Evolutionary conservation across 495 filamentous ascomycete species (phyloP).

Genomic region (Bacidia rubella): DNA sequence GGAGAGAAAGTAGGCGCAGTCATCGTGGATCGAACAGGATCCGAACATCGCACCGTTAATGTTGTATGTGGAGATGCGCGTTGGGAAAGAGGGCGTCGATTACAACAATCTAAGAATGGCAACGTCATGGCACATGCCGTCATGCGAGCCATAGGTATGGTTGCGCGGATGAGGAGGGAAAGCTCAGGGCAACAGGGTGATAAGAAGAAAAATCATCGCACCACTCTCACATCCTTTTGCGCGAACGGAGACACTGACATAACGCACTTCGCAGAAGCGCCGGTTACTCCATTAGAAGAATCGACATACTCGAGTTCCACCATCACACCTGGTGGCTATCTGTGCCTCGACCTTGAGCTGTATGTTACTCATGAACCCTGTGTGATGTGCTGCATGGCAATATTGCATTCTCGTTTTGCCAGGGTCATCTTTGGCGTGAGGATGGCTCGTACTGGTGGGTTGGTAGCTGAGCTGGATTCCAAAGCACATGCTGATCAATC

Average conservation of each 20-base stretch:
- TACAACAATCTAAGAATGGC: conserved; percentile 23
- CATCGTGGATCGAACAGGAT: conserved; percentile 45
- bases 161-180: conserved; percentile 45
- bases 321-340: conserved; percentile 55
- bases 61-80: conserved; percentile 69
- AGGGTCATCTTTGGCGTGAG: conserved; percentile 58
- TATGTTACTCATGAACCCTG: conserved; percentile 93
- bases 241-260: too few relatives aligned
- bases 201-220: too few relatives aligned
- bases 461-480: conserved; percentile 25
- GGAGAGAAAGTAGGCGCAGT: conserved; percentile 69
- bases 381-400: conserved; percentile 90
- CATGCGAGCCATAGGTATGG: conserved; percentile 77
- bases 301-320: conserved; percentile 18
- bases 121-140: conserved; percentile 72
- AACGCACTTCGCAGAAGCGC: conserved; percentile 11
- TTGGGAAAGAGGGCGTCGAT: conserved; percentile 25
- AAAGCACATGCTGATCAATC: conserved; percentile 26
- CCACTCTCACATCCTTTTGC: background rate
- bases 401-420: conserved; percentile 80
- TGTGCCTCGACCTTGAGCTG: conserved; percentile 81
- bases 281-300: conserved; percentile 28
- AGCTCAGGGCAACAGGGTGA: too few relatives aligned
- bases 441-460: conserved; percentile 47
- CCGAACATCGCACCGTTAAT: conserved; percentile 34